Base-by-base conservation (phyloP, 805 yeast genomes). In the Lipomyces chichibuensis region DNA sequence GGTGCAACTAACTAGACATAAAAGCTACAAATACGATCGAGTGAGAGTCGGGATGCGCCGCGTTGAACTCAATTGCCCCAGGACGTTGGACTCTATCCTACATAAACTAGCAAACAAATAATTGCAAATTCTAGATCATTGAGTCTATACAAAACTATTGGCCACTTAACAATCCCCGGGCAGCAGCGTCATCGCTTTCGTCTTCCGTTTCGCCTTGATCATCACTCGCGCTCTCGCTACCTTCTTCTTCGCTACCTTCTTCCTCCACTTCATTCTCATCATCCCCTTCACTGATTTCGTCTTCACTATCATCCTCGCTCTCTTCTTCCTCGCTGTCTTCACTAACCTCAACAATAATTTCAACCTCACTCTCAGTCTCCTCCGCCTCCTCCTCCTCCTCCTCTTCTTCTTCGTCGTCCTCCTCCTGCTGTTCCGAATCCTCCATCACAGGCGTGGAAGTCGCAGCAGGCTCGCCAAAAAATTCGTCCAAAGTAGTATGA, bases 401-500 rank as follows among this genome's bases (percentile, higher is more conserved):
- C 29, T 76, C 70, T n/a, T 70, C 73, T n/a, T 70, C 77, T 1
- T 73, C 79, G 9, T 75, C 77, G 3, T 14, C 27, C 14, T 23
- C 7, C 29, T 76, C 70, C 23, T 70, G 73, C 2, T 60, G 69
- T 29, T 64, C 66, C n/a, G 59, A 59, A n/a, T 67, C 72, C 7
- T 65, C 67, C 61, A 67, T 73, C 63, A 69, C 66, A 54, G 64
- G 51, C 29, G 65, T 46, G 17, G 67, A 39, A 55, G 65, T 33
- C 13, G 25, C 60, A 23, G 81, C 78, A 14, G 84, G 78, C 66
- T 83, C 83, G 1, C 84, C 89, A 72, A 93, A 87, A 76, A 93
- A 93, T 69, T 93, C 98, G 74, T 93, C 98, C 65, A 93, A 79
- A 27, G 75, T 70, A 33, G 65, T 66, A 51, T 67, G 74, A 37